Percentiles rank a stretch among this genome's conserved stretches.
phyloP scores from a whole-genome alignment of 208 protist genomes.

The Wallacemonas sp. region DNA sequence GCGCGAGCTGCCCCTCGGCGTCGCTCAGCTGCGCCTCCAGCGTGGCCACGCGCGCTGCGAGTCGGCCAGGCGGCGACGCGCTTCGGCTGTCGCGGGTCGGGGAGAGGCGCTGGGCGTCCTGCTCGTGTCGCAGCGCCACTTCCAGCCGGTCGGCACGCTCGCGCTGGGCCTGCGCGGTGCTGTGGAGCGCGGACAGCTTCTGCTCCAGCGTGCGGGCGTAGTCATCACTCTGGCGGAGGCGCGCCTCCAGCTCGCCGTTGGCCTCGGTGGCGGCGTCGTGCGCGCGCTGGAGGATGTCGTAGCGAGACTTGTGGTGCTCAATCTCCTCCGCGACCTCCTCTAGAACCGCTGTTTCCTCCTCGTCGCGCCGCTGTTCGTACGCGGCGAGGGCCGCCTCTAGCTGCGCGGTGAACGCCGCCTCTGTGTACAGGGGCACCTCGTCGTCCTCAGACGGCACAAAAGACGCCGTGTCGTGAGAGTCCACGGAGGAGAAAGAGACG shows the following conservation, averaged over 20 bases:
- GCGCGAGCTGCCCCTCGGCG: not conserved
- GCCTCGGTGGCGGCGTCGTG: conserved; percentile 26
- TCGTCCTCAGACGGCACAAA: not conserved
- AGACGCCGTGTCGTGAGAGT: not conserved
- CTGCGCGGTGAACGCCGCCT: conserved; percentile 35
- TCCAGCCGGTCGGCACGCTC: conserved; percentile 36
- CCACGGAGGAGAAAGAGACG: not conserved
- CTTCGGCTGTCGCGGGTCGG: too few relatives aligned
- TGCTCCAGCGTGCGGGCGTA: conserved; percentile 32
- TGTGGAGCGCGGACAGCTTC: conserved; percentile 33
- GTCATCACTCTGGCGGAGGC: conserved; percentile 23
- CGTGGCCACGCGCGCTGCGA: conserved; percentile 15
- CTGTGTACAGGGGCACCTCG: conserved; percentile 32
- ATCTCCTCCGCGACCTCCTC: conserved; percentile 70
- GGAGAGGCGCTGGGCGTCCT: conserved; percentile 39
- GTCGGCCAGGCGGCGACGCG: not conserved
- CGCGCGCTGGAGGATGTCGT: conserved; percentile 38
- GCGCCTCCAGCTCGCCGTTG: conserved; percentile 26
- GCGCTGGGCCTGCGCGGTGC: conserved; percentile 37
- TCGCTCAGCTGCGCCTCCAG: conserved; percentile 24
- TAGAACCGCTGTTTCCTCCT: conserved; percentile 70
- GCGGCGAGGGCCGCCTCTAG: conserved; percentile 40
- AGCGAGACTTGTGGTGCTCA: conserved; percentile 46
- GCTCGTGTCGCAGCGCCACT: conserved; percentile 56
- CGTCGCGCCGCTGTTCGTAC: conserved; percentile 67